Evolutionary conservation across 2,329 filamentous ascomycete genomes (phyloP).

Genomic region (Epichloe glyceriae): DNA sequence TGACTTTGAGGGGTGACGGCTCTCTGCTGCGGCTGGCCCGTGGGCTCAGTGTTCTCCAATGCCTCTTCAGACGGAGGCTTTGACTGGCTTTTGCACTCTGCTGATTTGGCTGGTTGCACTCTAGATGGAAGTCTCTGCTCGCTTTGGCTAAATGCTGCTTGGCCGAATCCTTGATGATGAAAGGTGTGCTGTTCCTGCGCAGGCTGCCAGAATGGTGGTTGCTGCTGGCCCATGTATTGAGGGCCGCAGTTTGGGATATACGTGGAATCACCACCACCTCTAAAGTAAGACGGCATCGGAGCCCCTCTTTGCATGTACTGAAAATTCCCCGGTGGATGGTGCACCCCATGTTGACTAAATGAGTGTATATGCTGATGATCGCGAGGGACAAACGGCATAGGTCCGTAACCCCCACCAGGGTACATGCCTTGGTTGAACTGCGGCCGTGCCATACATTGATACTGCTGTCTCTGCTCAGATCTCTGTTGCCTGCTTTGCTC

Average conservation of each 20-base stretch:
- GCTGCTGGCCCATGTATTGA: neutral
- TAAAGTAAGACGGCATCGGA: neutral
- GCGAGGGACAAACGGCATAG: neutral
- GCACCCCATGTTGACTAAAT: neutral
- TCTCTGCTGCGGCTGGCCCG: neutral
- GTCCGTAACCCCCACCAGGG: neutral
- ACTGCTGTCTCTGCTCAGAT: neutral
- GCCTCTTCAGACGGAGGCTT: constrained; percentile 19
- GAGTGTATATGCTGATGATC: constrained; percentile 1
- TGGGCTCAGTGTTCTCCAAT: constrained; percentile 6
- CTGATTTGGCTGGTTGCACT: neutral
- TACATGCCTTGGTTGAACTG: neutral
- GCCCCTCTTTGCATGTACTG: neutral
- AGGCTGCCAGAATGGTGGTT: neutral
- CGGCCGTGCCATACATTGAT: neutral
- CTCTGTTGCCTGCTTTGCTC: constrained; percentile 1
- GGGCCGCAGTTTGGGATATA: neutral
- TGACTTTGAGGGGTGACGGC: constrained; percentile 5
- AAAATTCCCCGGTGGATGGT: neutral
- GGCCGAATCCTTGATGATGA: neutral
- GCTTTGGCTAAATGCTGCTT: neutral
- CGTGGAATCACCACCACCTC: neutral
- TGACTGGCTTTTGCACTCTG: constrained; percentile 11
- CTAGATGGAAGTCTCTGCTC: neutral
- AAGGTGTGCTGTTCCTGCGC: neutral